Evolutionary conservation across 2,329 filamentous ascomycete species (phyloP).

Genomic region (Knufia fluminis): DNA sequence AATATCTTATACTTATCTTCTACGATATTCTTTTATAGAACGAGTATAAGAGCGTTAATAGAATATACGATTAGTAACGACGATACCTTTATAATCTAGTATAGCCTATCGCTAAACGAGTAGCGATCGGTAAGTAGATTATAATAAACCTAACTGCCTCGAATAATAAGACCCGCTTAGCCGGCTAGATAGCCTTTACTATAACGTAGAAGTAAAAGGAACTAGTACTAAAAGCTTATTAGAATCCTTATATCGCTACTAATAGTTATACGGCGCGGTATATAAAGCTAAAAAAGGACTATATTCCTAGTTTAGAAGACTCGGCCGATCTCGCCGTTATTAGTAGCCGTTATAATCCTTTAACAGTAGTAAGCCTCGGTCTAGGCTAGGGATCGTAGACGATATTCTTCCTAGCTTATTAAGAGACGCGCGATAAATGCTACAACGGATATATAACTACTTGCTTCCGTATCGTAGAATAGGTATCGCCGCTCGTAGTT

Average conservation of each 20-base stretch:
- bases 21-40: conserved; percentile 52
- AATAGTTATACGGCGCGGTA: conserved; percentile 37
- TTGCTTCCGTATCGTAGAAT: not conserved
- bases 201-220: conserved; percentile 63
- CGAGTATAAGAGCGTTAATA: conserved; percentile 41
- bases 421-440: conserved; percentile 54
- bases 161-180: conserved; percentile 34
- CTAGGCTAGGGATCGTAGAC: conserved; percentile 55
- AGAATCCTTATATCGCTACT: conserved; percentile 63
- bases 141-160: conserved; percentile 58
- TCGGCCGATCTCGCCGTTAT: conserved; percentile 67
- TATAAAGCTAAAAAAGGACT: conserved; percentile 84
- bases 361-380: conserved; percentile 38
- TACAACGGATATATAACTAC: not conserved
- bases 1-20: conserved; percentile 38
- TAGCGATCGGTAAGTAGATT: conserved; percentile 57
- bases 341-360: conserved; percentile 62
- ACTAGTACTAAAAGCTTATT: conserved; percentile 63
- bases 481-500: not conserved
- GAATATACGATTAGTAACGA: conserved; percentile 33
- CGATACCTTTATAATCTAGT: conserved; percentile 50
- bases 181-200: conserved; percentile 56
- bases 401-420: conserved; percentile 69
- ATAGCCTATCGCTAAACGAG: conserved; percentile 48
- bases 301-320: conserved; percentile 66